These are phyloP conservation scores for Skeletonema costatum DNA, from an alignment of 108 stramenopile species.

Conservation along the genomic window DNA sequence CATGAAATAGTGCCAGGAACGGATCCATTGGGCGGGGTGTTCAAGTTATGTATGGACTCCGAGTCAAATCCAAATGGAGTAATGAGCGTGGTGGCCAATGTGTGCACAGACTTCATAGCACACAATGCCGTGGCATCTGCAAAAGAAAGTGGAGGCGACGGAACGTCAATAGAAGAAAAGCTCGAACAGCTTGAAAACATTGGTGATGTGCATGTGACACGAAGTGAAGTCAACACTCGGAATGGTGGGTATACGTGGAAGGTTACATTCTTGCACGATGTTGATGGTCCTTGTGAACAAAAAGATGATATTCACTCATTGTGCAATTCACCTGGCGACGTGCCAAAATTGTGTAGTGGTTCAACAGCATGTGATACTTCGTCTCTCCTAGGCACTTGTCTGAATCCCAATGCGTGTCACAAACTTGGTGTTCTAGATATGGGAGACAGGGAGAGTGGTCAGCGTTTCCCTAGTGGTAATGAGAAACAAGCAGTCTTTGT, in stretches of 20 bases:
- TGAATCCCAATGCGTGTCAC: constrained; percentile 44
- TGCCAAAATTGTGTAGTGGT: constrained; percentile 63
- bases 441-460: constrained; percentile 24
- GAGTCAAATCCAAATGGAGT: constrained; percentile 41
- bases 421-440: constrained; percentile 54
- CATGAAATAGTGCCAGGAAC: constrained; percentile 65
- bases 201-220: constrained; percentile 78
- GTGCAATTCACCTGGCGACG: constrained; percentile 85
- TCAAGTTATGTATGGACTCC: constrained; percentile 73
- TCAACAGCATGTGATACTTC: constrained; percentile 36
- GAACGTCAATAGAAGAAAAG: constrained; percentile 81
- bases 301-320: constrained; percentile 43
- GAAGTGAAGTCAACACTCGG: constrained; percentile 63
- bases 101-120: constrained; percentile 66
- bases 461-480: constrained; percentile 48
- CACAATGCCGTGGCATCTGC: constrained; percentile 76
- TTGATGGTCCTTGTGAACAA: constrained; percentile 71
- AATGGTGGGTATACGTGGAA: constrained; percentile 85
- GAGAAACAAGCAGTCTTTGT: constrained; percentile 53
- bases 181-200: constrained; percentile 76
- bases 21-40: constrained; percentile 72
- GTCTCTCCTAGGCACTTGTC: constrained; percentile 43
- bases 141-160: constrained; percentile 71
- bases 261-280: constrained; percentile 79
- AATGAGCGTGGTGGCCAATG: constrained; percentile 54